Percentiles rank a stretch among this genome's conserved stretches.
Evolutionary conservation across 176 grass and related monocot species (phyloP).

Genomic region (Stipa capillata): DNA sequence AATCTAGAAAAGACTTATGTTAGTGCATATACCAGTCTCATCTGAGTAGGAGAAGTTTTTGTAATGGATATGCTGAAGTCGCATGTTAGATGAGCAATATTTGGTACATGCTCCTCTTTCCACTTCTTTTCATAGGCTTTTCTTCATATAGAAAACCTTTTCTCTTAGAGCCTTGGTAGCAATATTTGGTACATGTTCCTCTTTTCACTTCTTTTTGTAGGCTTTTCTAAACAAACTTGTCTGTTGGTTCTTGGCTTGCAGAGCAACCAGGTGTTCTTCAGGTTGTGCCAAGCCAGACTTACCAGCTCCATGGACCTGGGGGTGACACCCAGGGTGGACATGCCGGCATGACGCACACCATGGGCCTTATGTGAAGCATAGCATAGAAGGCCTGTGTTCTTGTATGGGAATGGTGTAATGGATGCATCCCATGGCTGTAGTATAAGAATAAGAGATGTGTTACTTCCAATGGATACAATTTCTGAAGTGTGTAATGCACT

Average conservation of each 20-base stretch:
- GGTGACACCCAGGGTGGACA: not conserved
- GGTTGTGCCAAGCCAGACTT: conserved; percentile 51
- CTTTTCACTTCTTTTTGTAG: not conserved
- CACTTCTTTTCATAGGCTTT: not conserved
- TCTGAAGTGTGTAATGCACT: conserved; percentile 5
- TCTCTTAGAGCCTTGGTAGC: too few relatives aligned
- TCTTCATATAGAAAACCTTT: too few relatives aligned
- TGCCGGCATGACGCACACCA: not conserved
- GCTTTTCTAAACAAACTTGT: not conserved
- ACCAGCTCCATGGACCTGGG: conserved; percentile 51
- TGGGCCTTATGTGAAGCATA: conserved; percentile 31
- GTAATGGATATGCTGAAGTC: not conserved
- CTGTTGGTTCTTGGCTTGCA: conserved; percentile 17
- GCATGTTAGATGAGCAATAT: not conserved
- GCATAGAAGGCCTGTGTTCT: not conserved
- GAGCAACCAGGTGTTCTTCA: conserved; percentile 83
- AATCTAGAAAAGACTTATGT: not conserved
- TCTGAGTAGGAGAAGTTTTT: not conserved
- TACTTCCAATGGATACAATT: not conserved
- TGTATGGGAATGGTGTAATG: not conserved
- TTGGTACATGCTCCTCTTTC: not conserved
- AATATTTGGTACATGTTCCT: not conserved
- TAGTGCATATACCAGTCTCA: not conserved
- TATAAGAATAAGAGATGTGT: conserved; percentile 23
- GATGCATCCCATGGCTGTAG: conserved; percentile 3